Conservation (phyloP, 345 rosid genomes). For the Linum usitatissimum region DNA sequence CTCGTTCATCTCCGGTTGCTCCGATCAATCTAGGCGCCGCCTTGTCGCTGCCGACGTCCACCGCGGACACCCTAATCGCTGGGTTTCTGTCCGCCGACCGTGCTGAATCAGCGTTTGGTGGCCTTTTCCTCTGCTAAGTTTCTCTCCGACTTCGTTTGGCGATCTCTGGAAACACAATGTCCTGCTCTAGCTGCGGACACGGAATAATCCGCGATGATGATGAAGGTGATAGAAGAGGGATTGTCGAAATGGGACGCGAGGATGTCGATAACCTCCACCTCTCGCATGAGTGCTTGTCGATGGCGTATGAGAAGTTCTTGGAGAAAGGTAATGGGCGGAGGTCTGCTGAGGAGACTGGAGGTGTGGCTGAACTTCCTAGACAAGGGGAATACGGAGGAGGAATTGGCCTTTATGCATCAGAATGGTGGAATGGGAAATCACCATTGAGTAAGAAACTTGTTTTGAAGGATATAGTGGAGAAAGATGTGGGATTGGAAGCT, state of each 20-base stretch:
- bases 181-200: slow-evolving; percentile 44
- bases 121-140: too few species aligned
- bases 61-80: too few species aligned
- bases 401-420: slow-evolving; percentile 19
- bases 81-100: too few species aligned
- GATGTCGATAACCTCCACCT: slow-evolving; percentile 23
- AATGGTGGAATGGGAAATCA: slow-evolving; percentile 83
- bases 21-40: too few species aligned
- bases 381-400: slow-evolving; percentile 11
- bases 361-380: background rate
- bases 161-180: background rate
- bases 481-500: slow-evolving; percentile 52
- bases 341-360: slow-evolving; percentile 8
- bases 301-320: slow-evolving; percentile 31
- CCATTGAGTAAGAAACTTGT: slow-evolving; percentile 56
- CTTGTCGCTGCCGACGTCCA: too few species aligned
- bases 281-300: slow-evolving; percentile 39
- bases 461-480: slow-evolving; percentile 54
- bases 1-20: too few species aligned
- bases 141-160: too few species aligned
- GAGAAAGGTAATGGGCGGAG: slow-evolving; percentile 18
- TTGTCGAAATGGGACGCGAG: slow-evolving; percentile 4
- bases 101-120: too few species aligned
- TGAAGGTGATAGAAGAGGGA: slow-evolving; percentile 9
- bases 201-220: slow-evolving; percentile 28